Percentiles rank a stretch among this genome's conserved stretches.
Evolutionary conservation across 2,329 filamentous ascomycete species (phyloP).

Genomic region (Dothiorella sarmentorum): DNA sequence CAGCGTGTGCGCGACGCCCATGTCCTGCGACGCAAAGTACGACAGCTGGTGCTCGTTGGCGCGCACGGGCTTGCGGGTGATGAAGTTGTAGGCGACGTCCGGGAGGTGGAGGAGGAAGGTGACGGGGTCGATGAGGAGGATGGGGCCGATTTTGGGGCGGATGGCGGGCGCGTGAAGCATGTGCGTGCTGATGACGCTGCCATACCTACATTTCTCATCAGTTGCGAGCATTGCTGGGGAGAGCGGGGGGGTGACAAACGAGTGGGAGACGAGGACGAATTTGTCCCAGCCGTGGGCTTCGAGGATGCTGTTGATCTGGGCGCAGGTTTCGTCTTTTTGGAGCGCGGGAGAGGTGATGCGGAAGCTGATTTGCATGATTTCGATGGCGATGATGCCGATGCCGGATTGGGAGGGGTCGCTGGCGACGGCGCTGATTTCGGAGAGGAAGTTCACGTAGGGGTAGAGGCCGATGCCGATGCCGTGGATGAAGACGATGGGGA

Average conservation of each 20-base stretch:
- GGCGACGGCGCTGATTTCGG: conserved; percentile 44
- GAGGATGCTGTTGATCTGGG: conserved; percentile 56
- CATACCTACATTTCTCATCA: not conserved
- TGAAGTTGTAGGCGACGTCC: conserved; percentile 70
- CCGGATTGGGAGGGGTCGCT: conserved; percentile 37
- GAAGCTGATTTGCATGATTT: conserved; percentile 64
- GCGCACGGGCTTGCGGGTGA: conserved; percentile 32
- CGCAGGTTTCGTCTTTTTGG: conserved; percentile 51
- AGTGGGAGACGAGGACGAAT: conserved; percentile 60
- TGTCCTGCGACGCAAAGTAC: conserved; percentile 68
- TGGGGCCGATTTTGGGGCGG: conserved; percentile 45
- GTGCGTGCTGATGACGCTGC: conserved; percentile 52
- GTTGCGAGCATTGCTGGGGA: conserved; percentile 31
- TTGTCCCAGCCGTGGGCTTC: conserved; percentile 54
- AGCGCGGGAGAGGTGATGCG: conserved; percentile 57
- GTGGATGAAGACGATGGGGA: conserved; percentile 66
- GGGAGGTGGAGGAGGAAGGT: conserved; percentile 66
- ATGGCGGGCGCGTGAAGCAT: conserved; percentile 52
- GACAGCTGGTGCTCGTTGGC: conserved; percentile 70
- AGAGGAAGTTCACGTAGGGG: conserved; percentile 58
- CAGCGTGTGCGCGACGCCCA: conserved; percentile 62
- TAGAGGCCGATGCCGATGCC: conserved; percentile 68
- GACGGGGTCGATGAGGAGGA: conserved; percentile 60
- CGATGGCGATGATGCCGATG: conserved; percentile 62
- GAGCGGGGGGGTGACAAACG: conserved; percentile 52